A percentile compares a stretch with the other conserved stretches of the same genome.
These are phyloP conservation scores for Rubus parviflorus DNA, from an alignment of 306 rosid species.

Conservation along the genomic window DNA sequence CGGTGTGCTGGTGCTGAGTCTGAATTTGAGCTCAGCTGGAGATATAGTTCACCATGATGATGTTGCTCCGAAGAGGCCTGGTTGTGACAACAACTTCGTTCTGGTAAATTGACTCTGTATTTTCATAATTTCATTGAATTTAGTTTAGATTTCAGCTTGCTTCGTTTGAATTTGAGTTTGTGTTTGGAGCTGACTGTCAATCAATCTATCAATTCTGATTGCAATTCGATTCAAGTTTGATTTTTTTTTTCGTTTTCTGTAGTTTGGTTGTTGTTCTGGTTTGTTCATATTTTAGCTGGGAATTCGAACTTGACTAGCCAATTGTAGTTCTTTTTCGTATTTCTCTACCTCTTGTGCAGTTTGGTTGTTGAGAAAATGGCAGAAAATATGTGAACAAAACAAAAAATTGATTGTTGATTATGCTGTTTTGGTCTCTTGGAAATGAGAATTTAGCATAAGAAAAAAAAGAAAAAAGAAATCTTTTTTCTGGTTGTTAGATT, in stretches of 20 bases:
- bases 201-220: background rate
- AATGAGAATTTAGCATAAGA: background rate
- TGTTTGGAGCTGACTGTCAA: background rate
- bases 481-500: background rate
- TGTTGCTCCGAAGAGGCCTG: conserved; percentile 79
- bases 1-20: conserved; percentile 37
- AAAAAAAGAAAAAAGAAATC: too few relatives aligned
- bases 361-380: background rate
- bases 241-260: background rate
- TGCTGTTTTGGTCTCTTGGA: background rate
- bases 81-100: conserved; percentile 88
- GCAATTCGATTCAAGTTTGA: conserved; percentile 1
- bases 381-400: background rate
- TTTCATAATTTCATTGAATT: background rate
- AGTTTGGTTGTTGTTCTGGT: background rate
- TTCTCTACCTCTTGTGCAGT: too few relatives aligned
- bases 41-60: conserved; percentile 90
- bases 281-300: background rate
- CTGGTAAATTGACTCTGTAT: conserved; percentile 47
- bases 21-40: conserved; percentile 62
- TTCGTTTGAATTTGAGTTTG: conserved; percentile 20
- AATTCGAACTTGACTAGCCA: background rate
- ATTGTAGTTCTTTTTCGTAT: background rate
- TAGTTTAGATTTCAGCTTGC: background rate
- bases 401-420: background rate